Evolutionary conservation across 495 filamentous ascomycete genomes (phyloP).

Genomic region (Parachaetomium inaequale): DNA sequence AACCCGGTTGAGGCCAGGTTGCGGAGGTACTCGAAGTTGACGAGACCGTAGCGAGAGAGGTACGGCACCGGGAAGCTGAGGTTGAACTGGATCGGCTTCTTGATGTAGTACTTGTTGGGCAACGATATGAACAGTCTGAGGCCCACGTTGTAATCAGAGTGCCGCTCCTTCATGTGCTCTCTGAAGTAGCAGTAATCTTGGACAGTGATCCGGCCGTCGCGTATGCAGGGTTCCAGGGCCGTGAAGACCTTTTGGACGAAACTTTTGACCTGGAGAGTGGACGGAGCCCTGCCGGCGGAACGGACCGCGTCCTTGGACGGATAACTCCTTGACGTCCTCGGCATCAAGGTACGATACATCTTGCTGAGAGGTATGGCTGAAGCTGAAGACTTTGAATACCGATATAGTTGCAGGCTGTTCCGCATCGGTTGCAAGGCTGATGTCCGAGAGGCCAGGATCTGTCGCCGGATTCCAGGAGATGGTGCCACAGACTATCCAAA

Average conservation of each 20-base stretch:
- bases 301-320: slow-evolving; percentile 1
- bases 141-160: background rate
- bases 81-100: background rate
- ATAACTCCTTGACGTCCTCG: background rate
- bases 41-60: background rate
- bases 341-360: background rate
- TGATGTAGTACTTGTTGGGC: background rate
- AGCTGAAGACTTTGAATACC: background rate
- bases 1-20: background rate
- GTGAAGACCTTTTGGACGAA: background rate
- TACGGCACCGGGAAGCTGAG: background rate
- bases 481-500: background rate
- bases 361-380: background rate
- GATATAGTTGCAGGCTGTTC: background rate
- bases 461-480: background rate
- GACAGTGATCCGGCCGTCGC: background rate
- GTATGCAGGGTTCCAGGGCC: background rate
- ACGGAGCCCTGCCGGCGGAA: background rate
- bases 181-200: background rate
- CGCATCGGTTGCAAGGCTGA: background rate
- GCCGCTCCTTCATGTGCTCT: background rate
- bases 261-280: background rate
- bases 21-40: background rate
- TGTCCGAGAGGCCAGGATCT: background rate
- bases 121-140: background rate